Base-by-base conservation (phyloP, 2,329 filamentous ascomycete species). In the Bipolaris zeicola region DNA sequence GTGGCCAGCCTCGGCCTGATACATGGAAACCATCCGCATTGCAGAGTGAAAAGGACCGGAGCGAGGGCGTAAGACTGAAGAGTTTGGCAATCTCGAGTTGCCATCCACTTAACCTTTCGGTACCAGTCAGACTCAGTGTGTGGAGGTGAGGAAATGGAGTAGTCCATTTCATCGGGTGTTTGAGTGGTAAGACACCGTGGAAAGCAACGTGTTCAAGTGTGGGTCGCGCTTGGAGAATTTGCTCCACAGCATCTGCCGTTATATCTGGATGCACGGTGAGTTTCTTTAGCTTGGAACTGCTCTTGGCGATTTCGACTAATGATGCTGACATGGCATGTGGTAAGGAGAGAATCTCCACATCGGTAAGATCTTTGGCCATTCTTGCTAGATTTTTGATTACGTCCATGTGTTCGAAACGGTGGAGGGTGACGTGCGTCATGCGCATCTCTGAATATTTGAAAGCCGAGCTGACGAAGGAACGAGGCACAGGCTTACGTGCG, bases 401-500 rank as follows among this genome's bases (percentile, higher is more conserved):
- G 33, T 79, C 76, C 11, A 74, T 59, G 28, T 80, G 75, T 42
- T 66, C 68, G 28, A 81, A 69, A 4, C 74, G 72, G 46, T 76
- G 72, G 37, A 74, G 46, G 2, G 61, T 71, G n/a, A 59, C 67
- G 50, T 64, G 64, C 0, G 63, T 71, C n/a, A 81, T 64, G 28
- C 73, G 73, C 20, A 65, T 54, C 7, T 76, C 63, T 2, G 77
- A 79, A 18, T 68, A 70, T 44, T 76, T 75, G 48, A 82, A 77
- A 4, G 78, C 79, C 5, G 70, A 70, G 52, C 74, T 77, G 41
- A 82, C 61, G 53, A 81, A 82, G 10, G 56, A 60, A 5, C 70
- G 72, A n/a, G 66, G 67, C 3, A 86, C 78, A 3, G 74, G 73
- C 59, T 69, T 75, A 26, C 68, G 74, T 5, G 81, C 79, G 3